phyloP scores from a whole-genome alignment of 306 rosid species.

The Cicer arietinum region DNA sequence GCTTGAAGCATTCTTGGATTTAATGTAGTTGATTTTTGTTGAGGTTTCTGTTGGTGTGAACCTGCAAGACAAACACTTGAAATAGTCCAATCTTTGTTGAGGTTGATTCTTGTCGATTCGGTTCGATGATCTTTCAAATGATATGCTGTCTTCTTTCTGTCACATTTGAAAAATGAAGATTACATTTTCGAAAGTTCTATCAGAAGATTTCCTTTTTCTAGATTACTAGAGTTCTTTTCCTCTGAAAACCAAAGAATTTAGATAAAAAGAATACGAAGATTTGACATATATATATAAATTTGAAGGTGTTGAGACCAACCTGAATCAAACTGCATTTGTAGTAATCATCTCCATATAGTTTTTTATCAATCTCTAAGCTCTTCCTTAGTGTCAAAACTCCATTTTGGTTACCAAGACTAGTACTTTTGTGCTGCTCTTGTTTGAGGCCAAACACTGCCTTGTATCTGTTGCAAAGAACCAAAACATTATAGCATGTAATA shows the following conservation, averaged over 20 bases:
- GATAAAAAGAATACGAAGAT: too few relatives aligned
- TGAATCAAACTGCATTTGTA: conserved; percentile 46
- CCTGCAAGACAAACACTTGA: conserved; percentile 66
- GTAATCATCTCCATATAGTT: conserved; percentile 45
- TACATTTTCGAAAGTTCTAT: not conserved
- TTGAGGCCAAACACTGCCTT: conserved; percentile 70
- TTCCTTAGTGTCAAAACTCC: conserved; percentile 39
- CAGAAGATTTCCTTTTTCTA: too few relatives aligned
- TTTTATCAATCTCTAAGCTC: conserved; percentile 45
- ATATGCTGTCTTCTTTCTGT: conserved; percentile 53
- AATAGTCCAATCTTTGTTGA: conserved; percentile 57
- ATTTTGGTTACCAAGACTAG: conserved; percentile 43
- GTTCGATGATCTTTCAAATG: conserved; percentile 50
- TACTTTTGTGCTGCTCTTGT: conserved; percentile 47
- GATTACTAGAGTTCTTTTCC: too few relatives aligned
- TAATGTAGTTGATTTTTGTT: conserved; percentile 37
- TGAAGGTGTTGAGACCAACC: conserved; percentile 52
- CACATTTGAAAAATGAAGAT: conserved; percentile 34
- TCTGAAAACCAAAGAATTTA: too few relatives aligned
- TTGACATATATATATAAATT: conserved; percentile 12
- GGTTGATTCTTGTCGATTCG: conserved; percentile 46
- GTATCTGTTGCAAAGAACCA: conserved; percentile 57
- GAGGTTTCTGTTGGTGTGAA: conserved; percentile 53
- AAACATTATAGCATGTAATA: conserved; percentile 33
- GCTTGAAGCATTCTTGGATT: conserved; percentile 47